These are phyloP conservation scores for Neocatenulostroma microsporum DNA, from an alignment of 2,329 filamentous ascomycete genomes.

Conservation along the genomic window DNA sequence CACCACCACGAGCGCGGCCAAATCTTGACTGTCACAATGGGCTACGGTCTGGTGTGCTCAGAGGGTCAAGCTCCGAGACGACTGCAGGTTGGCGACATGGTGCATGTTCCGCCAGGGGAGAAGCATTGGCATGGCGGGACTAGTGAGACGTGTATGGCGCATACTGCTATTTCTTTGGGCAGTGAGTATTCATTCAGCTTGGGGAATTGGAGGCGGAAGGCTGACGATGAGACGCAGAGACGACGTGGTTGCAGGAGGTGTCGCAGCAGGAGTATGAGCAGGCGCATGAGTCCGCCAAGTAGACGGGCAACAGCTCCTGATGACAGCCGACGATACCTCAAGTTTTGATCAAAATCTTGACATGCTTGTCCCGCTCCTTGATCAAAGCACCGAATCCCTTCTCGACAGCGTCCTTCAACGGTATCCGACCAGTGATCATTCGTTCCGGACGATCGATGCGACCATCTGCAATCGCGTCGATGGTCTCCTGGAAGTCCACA, in stretches of 20 bases:
- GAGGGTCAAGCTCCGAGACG: constrained; percentile 31
- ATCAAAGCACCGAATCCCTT: constrained; percentile 42
- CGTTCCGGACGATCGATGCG: constrained; percentile 33
- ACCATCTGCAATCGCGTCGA: constrained; percentile 41
- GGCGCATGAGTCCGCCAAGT: constrained; percentile 17
- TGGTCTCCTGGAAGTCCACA: constrained; percentile 45
- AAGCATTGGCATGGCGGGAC: constrained; percentile 42
- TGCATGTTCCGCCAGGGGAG: constrained; percentile 35
- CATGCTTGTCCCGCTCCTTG: constrained; percentile 43
- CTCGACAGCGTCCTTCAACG: constrained; percentile 39
- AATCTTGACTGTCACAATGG: constrained; percentile 35
- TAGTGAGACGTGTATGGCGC: constrained; percentile 34
- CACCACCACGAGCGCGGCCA: constrained; percentile 41
- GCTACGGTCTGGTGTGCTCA: constrained; percentile 38
- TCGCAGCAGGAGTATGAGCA: constrained; percentile 32
- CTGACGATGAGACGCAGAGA: constrained; percentile 18
- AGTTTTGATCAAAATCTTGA: constrained; percentile 39
- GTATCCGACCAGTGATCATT: constrained; percentile 46
- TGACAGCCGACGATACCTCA: no score
- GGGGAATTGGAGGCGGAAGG: neutral
- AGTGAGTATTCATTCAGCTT: constrained; percentile 15
- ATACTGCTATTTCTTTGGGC: constrained; percentile 33
- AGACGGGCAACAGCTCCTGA: no score
- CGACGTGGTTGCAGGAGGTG: constrained; percentile 32
- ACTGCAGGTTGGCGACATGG: constrained; percentile 35